Conservation (phyloP, 2,329 filamentous ascomycete genomes). For the Ophiognomonia clavigignenti-juglandacearum region DNA sequence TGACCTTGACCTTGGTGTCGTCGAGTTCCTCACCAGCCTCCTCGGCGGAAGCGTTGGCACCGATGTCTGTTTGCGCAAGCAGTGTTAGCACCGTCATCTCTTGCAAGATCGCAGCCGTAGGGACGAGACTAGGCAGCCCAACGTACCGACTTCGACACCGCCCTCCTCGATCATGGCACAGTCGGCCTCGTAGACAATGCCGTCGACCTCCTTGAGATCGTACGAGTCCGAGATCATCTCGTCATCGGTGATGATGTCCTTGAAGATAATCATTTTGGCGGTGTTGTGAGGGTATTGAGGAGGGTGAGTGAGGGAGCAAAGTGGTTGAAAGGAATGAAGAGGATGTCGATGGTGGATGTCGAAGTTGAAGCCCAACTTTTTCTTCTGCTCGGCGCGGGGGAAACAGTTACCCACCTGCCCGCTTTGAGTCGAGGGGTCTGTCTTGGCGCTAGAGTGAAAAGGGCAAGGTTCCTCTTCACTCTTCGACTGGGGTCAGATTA, state of each 20-base stretch:
- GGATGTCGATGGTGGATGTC: not conserved
- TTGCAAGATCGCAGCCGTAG: not conserved
- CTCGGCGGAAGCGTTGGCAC: slow-evolving; percentile 96
- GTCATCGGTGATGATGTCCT: slow-evolving; percentile 80
- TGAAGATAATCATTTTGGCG: slow-evolving; percentile 71
- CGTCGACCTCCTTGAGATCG: slow-evolving; percentile 71
- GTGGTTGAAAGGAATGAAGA: slow-evolving; percentile 6
- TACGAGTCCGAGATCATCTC: slow-evolving; percentile 97
- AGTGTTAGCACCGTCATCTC: not conserved
- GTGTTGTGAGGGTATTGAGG: slow-evolving; percentile 20
- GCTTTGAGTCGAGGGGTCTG: no score
- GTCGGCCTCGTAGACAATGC: slow-evolving; percentile 82
- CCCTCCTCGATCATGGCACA: slow-evolving; percentile 85
- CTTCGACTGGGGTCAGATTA: no score
- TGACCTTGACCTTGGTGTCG: slow-evolving; percentile 68
- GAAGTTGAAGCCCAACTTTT: not conserved
- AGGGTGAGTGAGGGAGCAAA: slow-evolving; percentile 23
- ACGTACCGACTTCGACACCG: slow-evolving; percentile 67
- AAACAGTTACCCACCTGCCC: no score
- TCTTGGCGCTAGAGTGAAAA: no score
- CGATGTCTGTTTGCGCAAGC: slow-evolving; percentile 56
- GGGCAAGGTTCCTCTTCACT: no score
- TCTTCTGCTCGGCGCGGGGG: not conserved
- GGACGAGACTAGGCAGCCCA: not conserved
- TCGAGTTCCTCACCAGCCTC: slow-evolving; percentile 74